Base-by-base conservation (phyloP, 768 basidiomycete species). In the Obba rivulosa region DNA sequence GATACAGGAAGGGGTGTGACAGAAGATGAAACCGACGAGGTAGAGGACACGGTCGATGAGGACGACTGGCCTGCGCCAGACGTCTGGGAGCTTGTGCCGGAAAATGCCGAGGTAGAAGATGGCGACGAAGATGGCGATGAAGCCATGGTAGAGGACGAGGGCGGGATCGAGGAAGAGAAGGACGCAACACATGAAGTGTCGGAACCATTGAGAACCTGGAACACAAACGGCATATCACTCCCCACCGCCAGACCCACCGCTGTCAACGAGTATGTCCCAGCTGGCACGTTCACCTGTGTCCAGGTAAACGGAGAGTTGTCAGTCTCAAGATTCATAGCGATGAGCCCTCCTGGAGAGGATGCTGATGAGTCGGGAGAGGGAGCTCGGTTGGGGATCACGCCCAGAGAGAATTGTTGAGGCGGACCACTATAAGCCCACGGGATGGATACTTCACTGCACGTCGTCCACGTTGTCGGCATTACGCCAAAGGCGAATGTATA, bases 191-290 rank as follows among this genome's bases (percentile, higher is more conserved):
- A 76, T 8, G 58, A 50, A 13, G 63, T 57, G 44, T 66, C 58
- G 9, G 69, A 56, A 36, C 75, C 74, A 24, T 69, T 69, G 37
- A 49, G 40, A 42, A 76, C 55, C 50, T 58, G 67, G 46, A 77
- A 75, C 2, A 55, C 22, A 1, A 45, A 2, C 14, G 74, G 76
- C 3, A 20, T 31, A 4, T 50, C 48, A n/a, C n/a, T n/a, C n/a
- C n/a, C n/a, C n/a, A n/a, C n/a, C n/a, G n/a, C n/a, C n/a, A n/a
- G n/a, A n/a, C n/a, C n/a, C 28, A 42, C 24, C 25, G 63, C 71
- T 43, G 54, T 42, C 38, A 74, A 41, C 11, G 53, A 39, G 55
- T 83, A 83, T 70, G 69, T 73, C 3, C 81, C 81, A 45, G 69
- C 62, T 0, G 74, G 59, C 20, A 80, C 61, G 49, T 69, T 67